Percentiles rank a stretch among this genome's conserved stretches.
These are phyloP conservation scores for Thuidium tamariscinum DNA, from an alignment of 225 moss, liverwort and hornwort genomes.

Conservation along the genomic window DNA sequence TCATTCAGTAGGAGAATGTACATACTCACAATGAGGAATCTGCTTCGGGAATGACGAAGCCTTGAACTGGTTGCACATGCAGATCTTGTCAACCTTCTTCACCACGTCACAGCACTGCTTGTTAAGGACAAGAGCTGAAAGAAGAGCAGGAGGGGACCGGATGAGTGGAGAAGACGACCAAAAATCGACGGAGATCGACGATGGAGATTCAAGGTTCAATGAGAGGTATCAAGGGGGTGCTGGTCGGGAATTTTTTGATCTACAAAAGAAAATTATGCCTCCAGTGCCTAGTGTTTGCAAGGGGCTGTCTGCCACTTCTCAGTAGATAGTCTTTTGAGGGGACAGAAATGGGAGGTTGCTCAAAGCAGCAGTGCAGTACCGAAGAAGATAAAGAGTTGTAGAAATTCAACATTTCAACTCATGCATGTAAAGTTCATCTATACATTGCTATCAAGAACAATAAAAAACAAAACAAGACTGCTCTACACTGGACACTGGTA, in stretches of 20 bases:
- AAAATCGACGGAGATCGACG: not conserved
- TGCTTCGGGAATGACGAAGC: not conserved
- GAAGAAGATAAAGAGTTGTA: not conserved
- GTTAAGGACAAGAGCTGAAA: not conserved
- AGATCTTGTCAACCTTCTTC: not conserved
- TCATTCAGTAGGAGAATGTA: not conserved
- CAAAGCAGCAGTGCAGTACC: not conserved
- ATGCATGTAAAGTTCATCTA: not conserved
- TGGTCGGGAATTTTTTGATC: not conserved
- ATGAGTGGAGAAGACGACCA: not conserved
- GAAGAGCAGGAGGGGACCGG: not conserved
- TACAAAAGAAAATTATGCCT: not conserved
- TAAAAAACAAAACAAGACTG: not conserved
- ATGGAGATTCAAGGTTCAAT: not conserved
- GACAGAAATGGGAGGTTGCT: not conserved
- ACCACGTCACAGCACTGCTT: not conserved
- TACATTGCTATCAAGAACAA: not conserved
- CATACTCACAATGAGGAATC: not conserved
- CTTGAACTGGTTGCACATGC: conserved; percentile 6
- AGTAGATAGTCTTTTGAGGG: not conserved
- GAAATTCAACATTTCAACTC: not conserved
- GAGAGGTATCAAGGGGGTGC: not conserved
- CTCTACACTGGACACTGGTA: not conserved
- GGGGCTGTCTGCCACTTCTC: not conserved
- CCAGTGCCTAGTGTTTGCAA: not conserved